Percentiles rank a stretch among this genome's conserved stretches.
Conservation (phyloP, 1,284 basidiomycete species). For the Cryptococcus neoformans region DNA sequence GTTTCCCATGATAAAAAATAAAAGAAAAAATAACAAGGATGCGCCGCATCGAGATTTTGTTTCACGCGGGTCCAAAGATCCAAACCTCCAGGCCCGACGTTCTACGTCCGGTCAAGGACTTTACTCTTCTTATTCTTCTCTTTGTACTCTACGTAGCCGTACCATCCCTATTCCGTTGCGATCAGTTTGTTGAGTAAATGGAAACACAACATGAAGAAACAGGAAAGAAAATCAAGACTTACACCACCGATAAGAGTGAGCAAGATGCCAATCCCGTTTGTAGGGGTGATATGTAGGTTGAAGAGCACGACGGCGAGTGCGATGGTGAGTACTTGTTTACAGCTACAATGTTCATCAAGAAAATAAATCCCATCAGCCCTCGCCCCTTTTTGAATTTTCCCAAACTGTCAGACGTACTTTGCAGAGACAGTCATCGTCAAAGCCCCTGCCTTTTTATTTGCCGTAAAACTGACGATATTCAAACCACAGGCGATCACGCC, state of each 20-base stretch:
- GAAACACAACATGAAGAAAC: background rate
- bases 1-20: too few relatives aligned
- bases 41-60: too few relatives aligned
- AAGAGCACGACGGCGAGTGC: slow-evolving; percentile 79
- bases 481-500: slow-evolving; percentile 82
- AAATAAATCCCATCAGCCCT: background rate
- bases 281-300: slow-evolving; percentile 69
- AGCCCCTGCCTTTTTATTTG: slow-evolving; percentile 79
- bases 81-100: too few relatives aligned
- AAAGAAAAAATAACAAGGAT: too few relatives aligned
- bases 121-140: slow-evolving; percentile 54
- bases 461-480: slow-evolving; percentile 87
- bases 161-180: slow-evolving; percentile 53
- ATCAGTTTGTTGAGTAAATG: background rate
- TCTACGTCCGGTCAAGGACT: slow-evolving; percentile 8
- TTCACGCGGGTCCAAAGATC: too few relatives aligned
- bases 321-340: slow-evolving; percentile 93
- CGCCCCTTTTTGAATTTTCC: background rate
- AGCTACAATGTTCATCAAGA: slow-evolving; percentile 30
- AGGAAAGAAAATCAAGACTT: slow-evolving; percentile 11
- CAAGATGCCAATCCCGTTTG: slow-evolving; percentile 74
- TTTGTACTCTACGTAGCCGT: slow-evolving; percentile 67
- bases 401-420: slow-evolving; percentile 28
- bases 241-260: slow-evolving; percentile 80
- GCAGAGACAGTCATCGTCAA: slow-evolving; percentile 49